A percentile compares a stretch with the other conserved stretches of the same genome.
These are phyloP conservation scores for Rhizophora mangle DNA, from an alignment of 345 rosid genomes.

Conservation along the genomic window DNA sequence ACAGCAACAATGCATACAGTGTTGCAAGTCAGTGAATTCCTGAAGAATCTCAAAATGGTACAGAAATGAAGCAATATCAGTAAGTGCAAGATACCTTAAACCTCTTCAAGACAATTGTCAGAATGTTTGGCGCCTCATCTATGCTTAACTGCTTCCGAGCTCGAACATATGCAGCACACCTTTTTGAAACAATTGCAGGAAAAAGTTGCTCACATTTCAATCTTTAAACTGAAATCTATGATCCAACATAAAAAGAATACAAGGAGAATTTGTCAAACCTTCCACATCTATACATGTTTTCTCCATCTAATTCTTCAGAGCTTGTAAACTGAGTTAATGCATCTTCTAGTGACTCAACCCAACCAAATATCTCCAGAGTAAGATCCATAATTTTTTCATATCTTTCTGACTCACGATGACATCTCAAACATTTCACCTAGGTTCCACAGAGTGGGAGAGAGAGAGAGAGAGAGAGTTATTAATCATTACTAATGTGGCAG, in stretches of 20 bases:
- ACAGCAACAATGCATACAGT: too few species aligned
- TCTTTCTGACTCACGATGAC: slow-evolving; percentile 74
- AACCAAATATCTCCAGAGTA: slow-evolving; percentile 73
- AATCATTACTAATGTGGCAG: not conserved
- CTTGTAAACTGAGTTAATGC: slow-evolving; percentile 79
- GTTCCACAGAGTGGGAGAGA: not conserved
- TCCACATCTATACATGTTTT: slow-evolving; percentile 88
- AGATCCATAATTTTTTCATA: slow-evolving; percentile 87
- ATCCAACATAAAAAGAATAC: not conserved
- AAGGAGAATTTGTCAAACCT: slow-evolving; percentile 39
- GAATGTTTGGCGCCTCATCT: slow-evolving; percentile 82
- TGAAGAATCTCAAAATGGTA: too few species aligned
- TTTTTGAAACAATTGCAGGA: slow-evolving; percentile 24
- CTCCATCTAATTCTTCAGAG: slow-evolving; percentile 81
- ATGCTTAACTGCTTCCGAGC: slow-evolving; percentile 77
- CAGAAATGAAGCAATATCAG: too few species aligned
- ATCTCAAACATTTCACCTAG: slow-evolving; percentile 74
- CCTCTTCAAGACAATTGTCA: slow-evolving; percentile 85
- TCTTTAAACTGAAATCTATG: not conserved
- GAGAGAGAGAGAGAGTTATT: slow-evolving; percentile 3
- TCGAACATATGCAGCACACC: slow-evolving; percentile 72
- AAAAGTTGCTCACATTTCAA: slow-evolving; percentile 2
- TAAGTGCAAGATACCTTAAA: slow-evolving; percentile 48
- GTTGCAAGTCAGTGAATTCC: too few species aligned
- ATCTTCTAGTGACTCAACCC: slow-evolving; percentile 81